Percentiles rank a stretch among this genome's conserved stretches.
These are phyloP conservation scores for Oropetium thomaeum DNA, from an alignment of 176 grass and related monocot genomes.

Conservation along the genomic window DNA sequence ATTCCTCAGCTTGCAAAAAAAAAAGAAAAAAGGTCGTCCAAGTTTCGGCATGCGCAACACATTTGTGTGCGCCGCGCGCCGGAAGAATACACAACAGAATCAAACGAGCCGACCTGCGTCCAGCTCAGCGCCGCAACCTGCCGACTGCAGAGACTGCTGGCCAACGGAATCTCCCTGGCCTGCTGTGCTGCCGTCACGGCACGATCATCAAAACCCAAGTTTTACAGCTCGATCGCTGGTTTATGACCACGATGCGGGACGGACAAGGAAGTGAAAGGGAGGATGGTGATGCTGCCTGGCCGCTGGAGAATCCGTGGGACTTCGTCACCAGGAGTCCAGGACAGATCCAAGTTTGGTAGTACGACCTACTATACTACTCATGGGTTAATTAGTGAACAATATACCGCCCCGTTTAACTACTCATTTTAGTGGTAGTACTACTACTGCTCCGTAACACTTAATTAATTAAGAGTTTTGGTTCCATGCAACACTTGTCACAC, in stretches of 20 bases:
- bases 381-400: neutral
- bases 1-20: conserved; percentile 23
- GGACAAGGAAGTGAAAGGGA: neutral
- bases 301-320: neutral
- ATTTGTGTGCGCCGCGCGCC: conserved; percentile 17
- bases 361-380: no score
- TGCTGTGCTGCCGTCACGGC: neutral
- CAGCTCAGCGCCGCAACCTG: neutral
- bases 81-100: neutral
- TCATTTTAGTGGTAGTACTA: no score
- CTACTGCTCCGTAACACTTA: no score
- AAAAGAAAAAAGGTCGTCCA: neutral
- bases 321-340: neutral
- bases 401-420: no score
- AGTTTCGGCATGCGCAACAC: conserved; percentile 33
- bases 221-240: neutral
- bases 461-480: no score
- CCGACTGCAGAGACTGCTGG: neutral
- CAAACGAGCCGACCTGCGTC: neutral
- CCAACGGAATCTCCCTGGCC: neutral
- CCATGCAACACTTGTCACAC: no score
- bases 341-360: neutral
- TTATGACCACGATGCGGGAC: neutral
- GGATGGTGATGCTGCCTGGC: no score
- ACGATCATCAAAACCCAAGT: neutral